Evolutionary conservation across 352 stramenopile genomes (phyloP).

Genomic region (Pilasporangium apinafurcum): DNA sequence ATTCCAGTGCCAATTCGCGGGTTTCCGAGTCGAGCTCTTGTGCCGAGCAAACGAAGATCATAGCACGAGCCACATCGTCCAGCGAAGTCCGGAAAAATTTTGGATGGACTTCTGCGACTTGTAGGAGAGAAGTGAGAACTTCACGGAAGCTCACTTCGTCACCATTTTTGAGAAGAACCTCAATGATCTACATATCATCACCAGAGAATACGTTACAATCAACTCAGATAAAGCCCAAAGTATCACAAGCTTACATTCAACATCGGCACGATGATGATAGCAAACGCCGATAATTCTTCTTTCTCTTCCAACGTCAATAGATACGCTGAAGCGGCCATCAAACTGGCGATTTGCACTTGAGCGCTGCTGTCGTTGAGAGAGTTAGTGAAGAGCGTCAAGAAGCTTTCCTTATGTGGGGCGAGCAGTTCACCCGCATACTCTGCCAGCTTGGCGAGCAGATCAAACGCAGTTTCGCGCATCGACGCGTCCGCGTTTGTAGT

Average conservation of each 20-base stretch:
- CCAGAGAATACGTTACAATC: not conserved
- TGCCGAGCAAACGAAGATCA: conserved; percentile 71
- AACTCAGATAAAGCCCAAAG: conserved; percentile 3
- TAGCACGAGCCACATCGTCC: conserved; percentile 64
- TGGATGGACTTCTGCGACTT: conserved; percentile 71
- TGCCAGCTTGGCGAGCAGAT: conserved; percentile 66
- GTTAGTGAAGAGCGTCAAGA: conserved; percentile 71
- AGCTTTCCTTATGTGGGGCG: conserved; percentile 70
- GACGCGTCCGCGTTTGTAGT: conserved; percentile 44
- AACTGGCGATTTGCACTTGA: conserved; percentile 63
- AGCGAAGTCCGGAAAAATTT: conserved; percentile 76
- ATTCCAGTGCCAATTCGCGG: conserved; percentile 75
- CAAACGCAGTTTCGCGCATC: conserved; percentile 71
- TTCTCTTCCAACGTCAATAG: conserved; percentile 67
- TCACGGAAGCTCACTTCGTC: conserved; percentile 71
- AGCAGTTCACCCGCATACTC: conserved; percentile 66
- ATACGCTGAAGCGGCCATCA: conserved; percentile 70
- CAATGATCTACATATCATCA: conserved; percentile 41
- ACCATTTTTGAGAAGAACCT: conserved; percentile 40
- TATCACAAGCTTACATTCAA: conserved; percentile 28
- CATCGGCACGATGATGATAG: conserved; percentile 64
- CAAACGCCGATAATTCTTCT: conserved; percentile 61
- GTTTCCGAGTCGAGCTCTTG: conserved; percentile 65
- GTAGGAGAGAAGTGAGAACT: conserved; percentile 62
- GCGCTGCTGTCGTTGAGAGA: conserved; percentile 53